A percentile compares a stretch with the other conserved stretches of the same genome.
Evolutionary conservation across 75 land plant species (phyloP).

Genomic region (Cryptomeria japonica): DNA sequence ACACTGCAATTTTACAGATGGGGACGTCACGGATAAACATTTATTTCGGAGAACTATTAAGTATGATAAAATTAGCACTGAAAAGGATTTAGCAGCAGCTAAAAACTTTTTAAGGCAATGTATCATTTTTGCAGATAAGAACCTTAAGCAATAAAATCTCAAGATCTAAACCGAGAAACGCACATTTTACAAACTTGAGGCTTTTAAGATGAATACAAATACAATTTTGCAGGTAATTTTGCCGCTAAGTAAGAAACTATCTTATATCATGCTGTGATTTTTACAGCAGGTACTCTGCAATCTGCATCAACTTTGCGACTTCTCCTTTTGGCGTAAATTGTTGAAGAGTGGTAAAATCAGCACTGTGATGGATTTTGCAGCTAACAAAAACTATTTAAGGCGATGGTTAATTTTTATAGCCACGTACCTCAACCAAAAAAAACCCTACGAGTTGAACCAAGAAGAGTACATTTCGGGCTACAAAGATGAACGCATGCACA

Average conservation of each 20-base stretch:
- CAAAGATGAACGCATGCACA: neutral
- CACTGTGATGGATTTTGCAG: neutral
- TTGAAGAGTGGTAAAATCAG: neutral
- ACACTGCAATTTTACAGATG: neutral
- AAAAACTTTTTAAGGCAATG: neutral
- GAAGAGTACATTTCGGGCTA: neutral
- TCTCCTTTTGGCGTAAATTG: neutral
- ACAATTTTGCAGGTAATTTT: neutral
- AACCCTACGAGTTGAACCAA: neutral
- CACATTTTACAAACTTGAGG: neutral
- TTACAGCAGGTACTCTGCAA: neutral
- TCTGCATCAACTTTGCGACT: neutral
- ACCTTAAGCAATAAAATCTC: neutral
- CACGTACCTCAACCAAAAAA: neutral
- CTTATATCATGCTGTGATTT: neutral
- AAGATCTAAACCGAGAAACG: neutral
- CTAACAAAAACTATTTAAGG: neutral
- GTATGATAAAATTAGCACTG: neutral
- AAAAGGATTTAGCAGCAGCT: neutral
- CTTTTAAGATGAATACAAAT: neutral
- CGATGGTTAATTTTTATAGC: neutral
- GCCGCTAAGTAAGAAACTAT: neutral
- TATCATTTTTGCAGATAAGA: neutral
- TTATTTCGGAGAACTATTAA: neutral
- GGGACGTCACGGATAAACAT: neutral